Evolutionary conservation across 768 basidiomycete genomes (phyloP).

Genomic region (Podaxis sp.): DNA sequence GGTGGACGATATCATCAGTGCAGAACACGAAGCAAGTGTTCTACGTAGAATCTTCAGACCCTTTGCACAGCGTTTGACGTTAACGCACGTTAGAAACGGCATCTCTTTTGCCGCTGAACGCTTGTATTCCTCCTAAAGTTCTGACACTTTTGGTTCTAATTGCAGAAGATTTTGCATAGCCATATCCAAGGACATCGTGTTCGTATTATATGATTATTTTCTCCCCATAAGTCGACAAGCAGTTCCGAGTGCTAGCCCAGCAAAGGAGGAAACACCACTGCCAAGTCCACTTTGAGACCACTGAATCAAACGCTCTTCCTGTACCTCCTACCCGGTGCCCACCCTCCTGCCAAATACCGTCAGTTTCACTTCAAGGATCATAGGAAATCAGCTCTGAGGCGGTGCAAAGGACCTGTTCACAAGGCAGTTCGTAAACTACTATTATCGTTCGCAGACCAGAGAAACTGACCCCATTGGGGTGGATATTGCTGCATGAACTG

Average conservation of each 20-base stretch:
- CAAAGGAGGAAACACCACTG: neutral
- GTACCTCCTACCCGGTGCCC: neutral
- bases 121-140: no score
- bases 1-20: neutral
- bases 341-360: neutral
- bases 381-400: neutral
- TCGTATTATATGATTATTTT: neutral
- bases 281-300: neutral
- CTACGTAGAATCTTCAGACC: no score
- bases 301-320: neutral
- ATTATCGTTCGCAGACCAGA: neutral
- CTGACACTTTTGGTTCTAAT: neutral
- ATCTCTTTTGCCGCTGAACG: no score
- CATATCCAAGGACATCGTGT: neutral
- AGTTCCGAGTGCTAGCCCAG: neutral
- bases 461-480: conserved; percentile 46
- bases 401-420: neutral
- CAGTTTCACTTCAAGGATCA: neutral
- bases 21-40: no score
- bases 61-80: neutral
- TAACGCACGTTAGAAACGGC: neutral
- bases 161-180: neutral
- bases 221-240: neutral
- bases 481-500: conserved; percentile 46
- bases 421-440: neutral